Conservation (phyloP, 176 grass and related monocot genomes). For the Triticum turgidum region DNA sequence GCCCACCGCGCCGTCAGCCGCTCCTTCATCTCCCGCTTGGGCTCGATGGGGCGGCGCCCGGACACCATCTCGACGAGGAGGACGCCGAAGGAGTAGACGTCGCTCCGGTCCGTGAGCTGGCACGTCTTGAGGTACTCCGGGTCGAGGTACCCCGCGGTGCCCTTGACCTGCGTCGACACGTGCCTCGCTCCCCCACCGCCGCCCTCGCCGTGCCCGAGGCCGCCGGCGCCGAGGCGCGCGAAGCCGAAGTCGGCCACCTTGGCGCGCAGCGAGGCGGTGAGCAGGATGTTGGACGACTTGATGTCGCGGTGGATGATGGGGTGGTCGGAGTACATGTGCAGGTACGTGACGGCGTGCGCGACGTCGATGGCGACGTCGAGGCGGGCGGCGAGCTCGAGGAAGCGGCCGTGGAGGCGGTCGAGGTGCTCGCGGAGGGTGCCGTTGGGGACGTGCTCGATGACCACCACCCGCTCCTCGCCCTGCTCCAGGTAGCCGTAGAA, state of each 20-base stretch:
- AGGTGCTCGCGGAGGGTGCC: conserved; percentile 87
- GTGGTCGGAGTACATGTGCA: conserved; percentile 84
- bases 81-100: conserved; percentile 94
- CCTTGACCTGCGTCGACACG: conserved; percentile 86
- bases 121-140: conserved; percentile 93
- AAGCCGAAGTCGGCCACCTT: conserved; percentile 98
- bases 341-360: conserved; percentile 89
- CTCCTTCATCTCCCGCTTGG: conserved; percentile 58
- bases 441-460: conserved; percentile 88
- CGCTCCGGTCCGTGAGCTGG: conserved; percentile 93
- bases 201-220: not conserved
- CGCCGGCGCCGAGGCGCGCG: conserved; percentile 54
- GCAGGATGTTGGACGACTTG: conserved; percentile 76
- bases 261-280: conserved; percentile 76
- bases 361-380: conserved; percentile 91
- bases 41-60: conserved; percentile 66
- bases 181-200: not conserved
- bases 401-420: conserved; percentile 53
- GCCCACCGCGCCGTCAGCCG: conserved; percentile 76
- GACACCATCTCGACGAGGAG: conserved; percentile 78
- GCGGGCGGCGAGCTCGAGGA: conserved; percentile 49
- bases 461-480: conserved; percentile 69
- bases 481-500: conserved; percentile 83
- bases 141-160: conserved; percentile 94
- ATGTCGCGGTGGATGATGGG: conserved; percentile 76